Evolutionary conservation across 1,284 basidiomycete species (phyloP).

Genomic region (Abortiporus biennis): DNA sequence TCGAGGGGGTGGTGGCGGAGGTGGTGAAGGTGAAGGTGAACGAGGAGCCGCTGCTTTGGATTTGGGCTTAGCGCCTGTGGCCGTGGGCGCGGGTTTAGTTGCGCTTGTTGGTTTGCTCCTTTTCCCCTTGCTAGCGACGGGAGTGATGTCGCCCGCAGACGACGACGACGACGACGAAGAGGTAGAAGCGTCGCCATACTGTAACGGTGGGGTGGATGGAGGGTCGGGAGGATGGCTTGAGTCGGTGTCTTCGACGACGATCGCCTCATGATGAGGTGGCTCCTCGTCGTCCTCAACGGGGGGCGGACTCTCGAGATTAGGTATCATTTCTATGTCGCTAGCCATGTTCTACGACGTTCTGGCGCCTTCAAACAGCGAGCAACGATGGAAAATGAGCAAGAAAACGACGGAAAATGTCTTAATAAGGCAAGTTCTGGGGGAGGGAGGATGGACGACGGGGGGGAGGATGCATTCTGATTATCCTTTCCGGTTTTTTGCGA

Average conservation of each 20-base stretch:
- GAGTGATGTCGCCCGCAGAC: slow-evolving; percentile 9
- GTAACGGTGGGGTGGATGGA: slow-evolving; percentile 10
- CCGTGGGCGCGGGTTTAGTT: slow-evolving; percentile 12
- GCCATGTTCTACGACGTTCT: slow-evolving; percentile 10
- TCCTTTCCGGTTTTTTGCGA: slow-evolving; percentile 6
- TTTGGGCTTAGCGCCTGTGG: slow-evolving; percentile 19
- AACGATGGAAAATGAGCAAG: slow-evolving; percentile 14
- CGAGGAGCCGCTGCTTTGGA: slow-evolving; percentile 43
- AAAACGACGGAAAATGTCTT: slow-evolving; percentile 18
- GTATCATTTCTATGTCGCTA: slow-evolving; percentile 17
- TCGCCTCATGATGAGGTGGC: slow-evolving; percentile 7
- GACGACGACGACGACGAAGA: slow-evolving; percentile 7
- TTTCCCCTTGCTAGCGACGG: slow-evolving; percentile 13
- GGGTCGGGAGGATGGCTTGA: slow-evolving; percentile 7
- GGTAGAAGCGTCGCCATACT: slow-evolving; percentile 6
- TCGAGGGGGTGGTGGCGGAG: slow-evolving; percentile 44
- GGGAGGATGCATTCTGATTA: neutral
- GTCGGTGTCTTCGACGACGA: slow-evolving; percentile 11
- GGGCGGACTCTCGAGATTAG: slow-evolving; percentile 8
- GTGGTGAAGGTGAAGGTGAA: slow-evolving; percentile 55
- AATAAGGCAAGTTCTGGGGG: slow-evolving; percentile 8
- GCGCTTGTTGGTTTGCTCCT: slow-evolving; percentile 24
- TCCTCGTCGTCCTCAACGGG: slow-evolving; percentile 11
- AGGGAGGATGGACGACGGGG: slow-evolving; percentile 1
- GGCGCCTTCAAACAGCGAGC: slow-evolving; percentile 11